Conservation (phyloP, 2,329 filamentous ascomycete genomes). For the Simplicillium aogashimaense region DNA sequence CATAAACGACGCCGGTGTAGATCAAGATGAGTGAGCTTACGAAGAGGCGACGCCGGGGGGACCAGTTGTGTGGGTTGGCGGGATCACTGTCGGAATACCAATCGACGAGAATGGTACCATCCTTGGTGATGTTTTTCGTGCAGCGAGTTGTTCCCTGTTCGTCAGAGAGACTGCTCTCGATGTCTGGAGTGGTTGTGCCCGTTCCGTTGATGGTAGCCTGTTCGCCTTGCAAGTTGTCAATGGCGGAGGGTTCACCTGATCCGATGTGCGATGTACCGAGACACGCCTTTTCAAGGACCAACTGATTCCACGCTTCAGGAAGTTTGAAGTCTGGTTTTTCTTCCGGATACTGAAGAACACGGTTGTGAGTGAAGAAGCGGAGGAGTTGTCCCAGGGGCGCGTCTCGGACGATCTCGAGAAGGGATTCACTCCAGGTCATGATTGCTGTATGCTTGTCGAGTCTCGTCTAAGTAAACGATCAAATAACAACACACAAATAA, state of each 20-base stretch:
- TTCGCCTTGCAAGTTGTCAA: too few relatives aligned
- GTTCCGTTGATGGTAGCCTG: too few relatives aligned
- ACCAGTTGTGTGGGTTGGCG: neutral
- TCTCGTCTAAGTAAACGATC: too few relatives aligned
- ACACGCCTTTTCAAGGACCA: neutral
- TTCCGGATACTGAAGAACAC: conserved; percentile 41
- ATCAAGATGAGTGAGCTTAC: conserved; percentile 32
- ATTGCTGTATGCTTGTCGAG: too few relatives aligned
- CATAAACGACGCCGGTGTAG: conserved; percentile 39
- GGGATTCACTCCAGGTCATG: too few relatives aligned
- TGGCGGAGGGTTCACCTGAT: too few relatives aligned
- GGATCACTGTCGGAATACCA: neutral
- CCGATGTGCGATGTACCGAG: neutral
- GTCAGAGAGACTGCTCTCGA: too few relatives aligned
- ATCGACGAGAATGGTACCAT: neutral
- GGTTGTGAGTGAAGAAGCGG: conserved; percentile 34
- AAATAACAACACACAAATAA: too few relatives aligned
- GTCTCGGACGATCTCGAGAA: conserved; percentile 32
- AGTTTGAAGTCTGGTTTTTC: conserved; percentile 36
- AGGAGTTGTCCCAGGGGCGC: conserved; percentile 41
- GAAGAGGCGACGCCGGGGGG: conserved; percentile 9
- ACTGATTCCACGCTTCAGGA: too few relatives aligned
- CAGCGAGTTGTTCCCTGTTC: too few relatives aligned
- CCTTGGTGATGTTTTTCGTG: too few relatives aligned
- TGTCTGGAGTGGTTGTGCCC: too few relatives aligned